phyloP scores from a whole-genome alignment of 2,329 filamentous ascomycete genomes.

The Sarocladium brachiariae region DNA sequence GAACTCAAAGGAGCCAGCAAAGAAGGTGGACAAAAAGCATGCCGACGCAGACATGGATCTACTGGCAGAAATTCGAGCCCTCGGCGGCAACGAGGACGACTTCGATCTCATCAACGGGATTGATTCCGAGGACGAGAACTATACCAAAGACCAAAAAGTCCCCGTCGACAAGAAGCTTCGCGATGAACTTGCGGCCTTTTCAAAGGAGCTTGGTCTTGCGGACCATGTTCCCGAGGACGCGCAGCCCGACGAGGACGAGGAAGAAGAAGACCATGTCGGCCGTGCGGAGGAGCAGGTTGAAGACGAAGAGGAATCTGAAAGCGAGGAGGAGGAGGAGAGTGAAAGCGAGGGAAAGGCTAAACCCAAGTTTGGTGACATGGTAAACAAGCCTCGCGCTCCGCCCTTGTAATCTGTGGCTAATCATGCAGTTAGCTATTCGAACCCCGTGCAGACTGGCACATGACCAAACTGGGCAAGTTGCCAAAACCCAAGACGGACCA shows the following conservation, averaged over 20 bases:
- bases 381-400: constrained; percentile 17
- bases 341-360: constrained; percentile 20
- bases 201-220: constrained; percentile 31
- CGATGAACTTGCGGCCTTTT: constrained; percentile 29
- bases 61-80: constrained; percentile 55
- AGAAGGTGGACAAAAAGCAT: constrained; percentile 21
- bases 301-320: constrained; percentile 23
- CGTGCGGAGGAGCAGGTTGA: constrained; percentile 27
- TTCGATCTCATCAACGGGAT: constrained; percentile 52
- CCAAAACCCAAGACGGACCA: constrained; percentile 39
- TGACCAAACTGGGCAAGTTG: constrained; percentile 34
- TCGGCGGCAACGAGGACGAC: constrained; percentile 61
- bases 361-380: constrained; percentile 24
- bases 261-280: constrained; percentile 28
- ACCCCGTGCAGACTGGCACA: constrained; percentile 52
- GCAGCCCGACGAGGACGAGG: constrained; percentile 31
- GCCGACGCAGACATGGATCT: constrained; percentile 30
- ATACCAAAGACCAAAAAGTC: constrained; percentile 23
- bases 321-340: constrained; percentile 20
- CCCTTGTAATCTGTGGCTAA: constrained; percentile 28
- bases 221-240: constrained; percentile 27
- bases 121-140: constrained; percentile 33
- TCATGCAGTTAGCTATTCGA: constrained; percentile 43
- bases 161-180: constrained; percentile 35
- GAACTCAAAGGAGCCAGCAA: constrained; percentile 20